Evolutionary conservation across 495 filamentous ascomycete species (phyloP).

Genomic region (Hapsidospora chrysogenum): DNA sequence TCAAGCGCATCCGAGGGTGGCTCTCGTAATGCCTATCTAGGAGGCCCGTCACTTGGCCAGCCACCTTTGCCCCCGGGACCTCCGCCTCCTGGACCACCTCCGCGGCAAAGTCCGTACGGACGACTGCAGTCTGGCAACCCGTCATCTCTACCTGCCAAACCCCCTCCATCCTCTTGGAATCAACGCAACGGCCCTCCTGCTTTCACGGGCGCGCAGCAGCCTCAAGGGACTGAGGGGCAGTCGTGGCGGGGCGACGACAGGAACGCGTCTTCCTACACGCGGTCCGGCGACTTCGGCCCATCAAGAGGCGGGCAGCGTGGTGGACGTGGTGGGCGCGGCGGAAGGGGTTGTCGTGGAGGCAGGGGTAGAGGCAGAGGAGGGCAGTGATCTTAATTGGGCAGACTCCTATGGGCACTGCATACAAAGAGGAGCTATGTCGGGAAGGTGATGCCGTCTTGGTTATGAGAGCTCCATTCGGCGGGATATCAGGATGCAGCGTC

Average conservation of each 20-base stretch:
- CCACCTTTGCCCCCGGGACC: slow-evolving; percentile 13
- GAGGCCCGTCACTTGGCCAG: background rate
- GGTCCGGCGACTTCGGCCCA: too few species aligned
- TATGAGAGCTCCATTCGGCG: background rate
- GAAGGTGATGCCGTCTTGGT: background rate
- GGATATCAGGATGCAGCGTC: too few species aligned
- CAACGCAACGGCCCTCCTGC: background rate
- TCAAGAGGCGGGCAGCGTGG: background rate
- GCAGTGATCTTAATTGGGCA: background rate
- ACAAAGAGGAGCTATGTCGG: background rate
- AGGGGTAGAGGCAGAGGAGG: background rate
- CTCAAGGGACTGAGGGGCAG: background rate
- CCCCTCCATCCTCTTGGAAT: background rate
- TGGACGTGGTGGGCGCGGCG: background rate
- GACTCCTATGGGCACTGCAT: background rate
- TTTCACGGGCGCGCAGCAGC: background rate
- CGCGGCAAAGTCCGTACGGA: background rate
- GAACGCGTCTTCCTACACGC: too few species aligned
- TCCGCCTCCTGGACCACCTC: slow-evolving; percentile 6
- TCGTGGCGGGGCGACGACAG: too few species aligned
- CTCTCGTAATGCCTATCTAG: background rate
- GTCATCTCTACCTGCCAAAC: background rate
- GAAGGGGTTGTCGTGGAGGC: background rate
- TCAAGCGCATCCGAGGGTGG: slow-evolving; percentile 1
- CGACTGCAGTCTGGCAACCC: background rate